Base-by-base conservation (phyloP, 1,139 yeast genomes). In the Magnusiomyces tetraspermus region DNA sequence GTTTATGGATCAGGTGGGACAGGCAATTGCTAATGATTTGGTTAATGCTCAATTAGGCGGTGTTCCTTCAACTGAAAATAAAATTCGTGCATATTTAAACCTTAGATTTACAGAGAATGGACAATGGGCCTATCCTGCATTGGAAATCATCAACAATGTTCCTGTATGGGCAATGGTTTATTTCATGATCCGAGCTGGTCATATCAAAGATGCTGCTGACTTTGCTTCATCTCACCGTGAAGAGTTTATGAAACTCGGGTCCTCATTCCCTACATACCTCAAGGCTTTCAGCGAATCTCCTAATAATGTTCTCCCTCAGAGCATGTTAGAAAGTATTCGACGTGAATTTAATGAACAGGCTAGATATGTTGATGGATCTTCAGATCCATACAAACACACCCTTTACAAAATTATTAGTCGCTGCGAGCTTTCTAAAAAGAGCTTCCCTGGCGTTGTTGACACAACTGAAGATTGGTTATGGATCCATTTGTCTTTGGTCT, bases 391-490 rank as follows among this genome's bases (percentile, higher is more conserved):
- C 71, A 85, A 92, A 65, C 85, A 83, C 64, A 94, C 96, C 0
- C 83, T 89, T 4, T 94, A 88, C 72, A 92, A 92, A 69, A 77
- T 92, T 37, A 77, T 92, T 57, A 98, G 98, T 11, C 83, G 95
- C 66, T 89, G 97, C 68, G 96, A 89, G 60, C 72, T 85, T 58
- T 74, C 82, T 10, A 80, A 83, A 61, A 87, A 86, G 64, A 76
- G 80, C n/a, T 76, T 90, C 52, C 94, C 96, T 2, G 64, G 60
- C 19, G 73, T 76, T 28, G 83, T 92, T 49, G 82, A 90, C 46
- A 86, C 95, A 56, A 79, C 90, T 51, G 98, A 92, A 67, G 98
- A 92, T 69, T 92, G 98, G 98, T 69, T 90, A 52, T 92, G 98
- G 99, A 79, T 86, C 65, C 97, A 92, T 68, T 76, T 92, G 54